phyloP scores from a whole-genome alignment of 2,329 filamentous ascomycete species.

The Talaromyces verruculosus region DNA sequence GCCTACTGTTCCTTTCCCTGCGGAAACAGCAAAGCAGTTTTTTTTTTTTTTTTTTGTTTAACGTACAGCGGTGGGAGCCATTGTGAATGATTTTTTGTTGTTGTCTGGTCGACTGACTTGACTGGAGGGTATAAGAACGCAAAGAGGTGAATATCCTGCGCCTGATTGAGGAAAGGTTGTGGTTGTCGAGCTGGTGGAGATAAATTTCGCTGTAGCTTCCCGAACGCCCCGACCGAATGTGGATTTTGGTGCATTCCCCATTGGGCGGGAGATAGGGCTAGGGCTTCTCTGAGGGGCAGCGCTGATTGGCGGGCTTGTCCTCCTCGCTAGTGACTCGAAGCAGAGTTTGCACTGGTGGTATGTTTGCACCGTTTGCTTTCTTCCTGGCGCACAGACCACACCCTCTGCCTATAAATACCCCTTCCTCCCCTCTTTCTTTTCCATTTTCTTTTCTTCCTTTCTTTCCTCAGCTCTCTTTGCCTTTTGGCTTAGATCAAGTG shows the following conservation, averaged over 20 bases:
- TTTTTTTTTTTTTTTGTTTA: slow-evolving; percentile 50
- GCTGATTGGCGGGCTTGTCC: background rate
- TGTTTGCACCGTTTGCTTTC: background rate
- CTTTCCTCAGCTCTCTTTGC: slow-evolving; percentile 53
- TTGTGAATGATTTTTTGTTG: slow-evolving; percentile 56
- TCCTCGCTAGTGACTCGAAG: background rate
- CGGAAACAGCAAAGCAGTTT: slow-evolving; percentile 89
- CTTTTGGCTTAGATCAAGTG: slow-evolving; percentile 82
- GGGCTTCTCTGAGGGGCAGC: background rate
- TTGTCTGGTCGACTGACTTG: slow-evolving; percentile 24
- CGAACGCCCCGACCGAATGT: background rate
- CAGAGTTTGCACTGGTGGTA: background rate
- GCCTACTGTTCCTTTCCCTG: slow-evolving; percentile 76
- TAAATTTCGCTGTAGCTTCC: slow-evolving; percentile 26
- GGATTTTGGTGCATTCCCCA: slow-evolving; percentile 18
- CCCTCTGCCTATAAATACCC: slow-evolving; percentile 33
- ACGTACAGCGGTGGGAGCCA: slow-evolving; percentile 90
- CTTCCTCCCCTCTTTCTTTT: slow-evolving; percentile 23
- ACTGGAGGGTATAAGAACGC: slow-evolving; percentile 52
- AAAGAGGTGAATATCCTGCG: slow-evolving; percentile 94
- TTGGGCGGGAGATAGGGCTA: slow-evolving; percentile 33
- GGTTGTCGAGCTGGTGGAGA: slow-evolving; percentile 31
- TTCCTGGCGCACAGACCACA: slow-evolving; percentile 25
- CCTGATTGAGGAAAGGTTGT: slow-evolving; percentile 33
- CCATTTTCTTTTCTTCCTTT: slow-evolving; percentile 43